These are phyloP conservation scores for Colletotrichum theobromicola DNA, from an alignment of 2,329 filamentous ascomycete genomes.

Conservation along the genomic window DNA sequence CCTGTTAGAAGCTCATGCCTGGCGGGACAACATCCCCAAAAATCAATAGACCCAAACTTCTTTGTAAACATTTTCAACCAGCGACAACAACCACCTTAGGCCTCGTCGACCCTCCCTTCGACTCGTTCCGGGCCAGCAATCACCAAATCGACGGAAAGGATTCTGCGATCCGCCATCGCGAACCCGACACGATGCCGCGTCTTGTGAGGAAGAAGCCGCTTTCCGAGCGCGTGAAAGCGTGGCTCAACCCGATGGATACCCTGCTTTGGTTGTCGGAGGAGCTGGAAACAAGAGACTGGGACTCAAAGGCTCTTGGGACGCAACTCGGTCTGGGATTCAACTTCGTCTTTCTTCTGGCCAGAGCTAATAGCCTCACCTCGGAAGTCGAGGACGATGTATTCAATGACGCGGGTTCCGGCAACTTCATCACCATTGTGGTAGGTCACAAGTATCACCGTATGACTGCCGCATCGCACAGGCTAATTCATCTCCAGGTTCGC, in stretches of 20 bases:
- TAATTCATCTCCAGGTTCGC: conserved; percentile 56
- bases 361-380: conserved; percentile 71
- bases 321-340: conserved; percentile 80
- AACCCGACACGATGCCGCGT: conserved; percentile 63
- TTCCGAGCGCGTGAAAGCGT: conserved; percentile 77
- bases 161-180: neutral
- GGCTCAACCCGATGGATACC: conserved; percentile 87
- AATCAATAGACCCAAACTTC: conserved; percentile 20
- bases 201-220: conserved; percentile 85
- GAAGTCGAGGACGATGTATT: conserved; percentile 81
- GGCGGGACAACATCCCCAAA: conserved; percentile 15
- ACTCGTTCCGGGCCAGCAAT: neutral
- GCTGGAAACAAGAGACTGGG: conserved; percentile 89
- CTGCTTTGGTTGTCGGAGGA: conserved; percentile 91
- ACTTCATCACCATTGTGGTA: conserved; percentile 68
- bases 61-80: conserved; percentile 17
- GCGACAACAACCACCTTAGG: neutral
- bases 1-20: conserved; percentile 9
- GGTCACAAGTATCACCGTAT: conserved; percentile 29
- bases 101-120: neutral
- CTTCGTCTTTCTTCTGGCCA: conserved; percentile 78
- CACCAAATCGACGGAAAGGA: neutral
- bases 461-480: conserved; percentile 1
- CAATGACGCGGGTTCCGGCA: conserved; percentile 67
- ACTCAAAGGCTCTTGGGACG: conserved; percentile 78